Evolutionary conservation across 2,329 filamentous ascomycete species (phyloP).

Genomic region (Colletotrichum echinochloae): DNA sequence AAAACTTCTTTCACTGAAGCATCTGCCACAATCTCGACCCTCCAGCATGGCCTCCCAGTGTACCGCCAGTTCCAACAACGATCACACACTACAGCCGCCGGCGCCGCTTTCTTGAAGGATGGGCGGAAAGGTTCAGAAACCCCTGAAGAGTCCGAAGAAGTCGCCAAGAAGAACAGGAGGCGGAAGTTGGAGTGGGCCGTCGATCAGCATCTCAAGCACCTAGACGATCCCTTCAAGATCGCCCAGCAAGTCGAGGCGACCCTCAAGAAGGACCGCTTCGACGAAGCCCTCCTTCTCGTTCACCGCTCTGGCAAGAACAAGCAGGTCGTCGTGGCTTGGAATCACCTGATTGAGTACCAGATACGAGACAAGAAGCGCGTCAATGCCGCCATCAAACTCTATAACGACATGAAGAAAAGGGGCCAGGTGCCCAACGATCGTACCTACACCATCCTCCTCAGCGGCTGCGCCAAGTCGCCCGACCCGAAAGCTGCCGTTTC

Average conservation of each 20-base stretch:
- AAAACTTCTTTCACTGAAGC: neutral
- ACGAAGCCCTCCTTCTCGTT: conserved; percentile 76
- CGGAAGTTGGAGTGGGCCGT: conserved; percentile 53
- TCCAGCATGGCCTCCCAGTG: neutral
- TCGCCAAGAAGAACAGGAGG: conserved; percentile 43
- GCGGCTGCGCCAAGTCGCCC: conserved; percentile 74
- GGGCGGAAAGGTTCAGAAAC: neutral
- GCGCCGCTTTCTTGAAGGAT: conserved; percentile 2
- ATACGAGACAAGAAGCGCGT: conserved; percentile 69
- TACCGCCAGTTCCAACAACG: conserved; percentile 7
- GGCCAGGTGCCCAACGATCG: conserved; percentile 81
- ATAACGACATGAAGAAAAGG: conserved; percentile 98
- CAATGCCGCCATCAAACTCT: conserved; percentile 79
- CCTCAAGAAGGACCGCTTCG: conserved; percentile 69
- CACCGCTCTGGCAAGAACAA: conserved; percentile 75
- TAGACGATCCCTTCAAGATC: conserved; percentile 79
- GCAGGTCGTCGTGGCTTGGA: conserved; percentile 84
- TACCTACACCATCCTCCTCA: conserved; percentile 87
- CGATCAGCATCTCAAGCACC: conserved; percentile 69
- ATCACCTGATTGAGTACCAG: conserved; percentile 81
- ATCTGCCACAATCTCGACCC: neutral
- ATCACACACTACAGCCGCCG: neutral
- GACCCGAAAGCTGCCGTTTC: conserved; percentile 70
- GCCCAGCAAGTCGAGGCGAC: conserved; percentile 73
- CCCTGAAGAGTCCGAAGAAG: conserved; percentile 1